Evolutionary conservation across 2,329 filamentous ascomycete species (phyloP).

Genomic region (Raffaelea ambrosiae): DNA sequence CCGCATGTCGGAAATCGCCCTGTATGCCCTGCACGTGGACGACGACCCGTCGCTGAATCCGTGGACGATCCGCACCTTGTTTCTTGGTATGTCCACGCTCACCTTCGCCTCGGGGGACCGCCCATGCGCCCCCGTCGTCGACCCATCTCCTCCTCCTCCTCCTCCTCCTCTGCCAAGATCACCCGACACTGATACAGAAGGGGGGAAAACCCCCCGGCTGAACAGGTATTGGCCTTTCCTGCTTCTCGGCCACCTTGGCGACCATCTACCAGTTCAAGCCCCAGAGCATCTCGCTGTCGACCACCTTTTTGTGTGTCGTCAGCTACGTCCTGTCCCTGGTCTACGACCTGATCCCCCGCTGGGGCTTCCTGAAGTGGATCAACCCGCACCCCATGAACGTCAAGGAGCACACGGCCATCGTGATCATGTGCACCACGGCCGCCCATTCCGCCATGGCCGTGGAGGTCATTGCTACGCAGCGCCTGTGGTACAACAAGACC

Average conservation of each 20-base stretch:
- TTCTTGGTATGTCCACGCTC: too few relatives aligned
- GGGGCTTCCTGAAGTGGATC: constrained; percentile 19
- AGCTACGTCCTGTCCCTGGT: constrained; percentile 30
- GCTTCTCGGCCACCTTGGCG: constrained; percentile 28
- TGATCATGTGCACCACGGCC: constrained; percentile 14
- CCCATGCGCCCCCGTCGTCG: too few relatives aligned
- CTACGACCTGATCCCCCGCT: constrained; percentile 20
- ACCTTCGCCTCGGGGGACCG: too few relatives aligned
- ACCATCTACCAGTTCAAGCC: constrained; percentile 40
- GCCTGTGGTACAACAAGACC: constrained; percentile 34
- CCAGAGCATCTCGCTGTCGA: constrained; percentile 32
- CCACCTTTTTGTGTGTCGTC: constrained; percentile 35
- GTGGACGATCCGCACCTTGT: too few relatives aligned
- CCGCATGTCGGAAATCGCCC: too few relatives aligned
- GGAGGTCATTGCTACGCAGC: constrained; percentile 34
- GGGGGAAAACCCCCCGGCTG: too few relatives aligned
- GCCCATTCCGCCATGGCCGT: constrained; percentile 17
- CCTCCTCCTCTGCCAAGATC: too few relatives aligned
- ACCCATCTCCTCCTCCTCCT: too few relatives aligned
- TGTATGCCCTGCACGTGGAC: too few relatives aligned
- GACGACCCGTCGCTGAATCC: too few relatives aligned
- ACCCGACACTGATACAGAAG: too few relatives aligned
- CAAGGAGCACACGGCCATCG: constrained; percentile 15
- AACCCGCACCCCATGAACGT: constrained; percentile 17
- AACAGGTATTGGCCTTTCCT: constrained; percentile 18